A percentile compares a stretch with the other conserved stretches of the same genome.
phyloP scores from a whole-genome alignment of 192 early-diverging fungal species.

The Chytriomyces confervae region DNA sequence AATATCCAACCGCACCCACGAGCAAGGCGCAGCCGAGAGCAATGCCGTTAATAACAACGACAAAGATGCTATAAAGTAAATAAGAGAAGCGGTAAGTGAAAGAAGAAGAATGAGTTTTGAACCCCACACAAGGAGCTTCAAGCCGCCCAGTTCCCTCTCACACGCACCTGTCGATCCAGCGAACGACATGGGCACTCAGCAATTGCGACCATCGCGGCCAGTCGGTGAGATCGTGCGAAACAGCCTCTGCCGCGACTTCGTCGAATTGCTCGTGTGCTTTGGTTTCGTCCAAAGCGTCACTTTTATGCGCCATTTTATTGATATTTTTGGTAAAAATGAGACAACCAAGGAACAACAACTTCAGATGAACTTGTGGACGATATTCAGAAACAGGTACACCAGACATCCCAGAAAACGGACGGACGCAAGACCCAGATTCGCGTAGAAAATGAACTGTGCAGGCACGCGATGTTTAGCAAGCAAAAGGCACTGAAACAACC shows the following conservation, averaged over 20 bases:
- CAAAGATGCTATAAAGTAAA: slow-evolving; percentile 1
- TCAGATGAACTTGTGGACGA: slow-evolving; percentile 44
- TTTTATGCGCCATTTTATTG: neutral
- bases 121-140: neutral
- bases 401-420: slow-evolving; percentile 79
- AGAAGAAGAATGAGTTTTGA: neutral
- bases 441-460: slow-evolving; percentile 79
- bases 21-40: neutral
- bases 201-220: slow-evolving; percentile 5
- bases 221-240: neutral
- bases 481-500: neutral
- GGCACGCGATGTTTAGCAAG: neutral
- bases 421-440: slow-evolving; percentile 72
- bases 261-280: neutral
- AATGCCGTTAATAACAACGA: slow-evolving; percentile 7
- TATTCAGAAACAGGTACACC: slow-evolving; percentile 71
- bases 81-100: neutral
- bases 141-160: neutral
- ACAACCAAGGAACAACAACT: neutral
- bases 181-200: neutral
- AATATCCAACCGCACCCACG: neutral
- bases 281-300: neutral
- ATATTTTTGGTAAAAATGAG: neutral
- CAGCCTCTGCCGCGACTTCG: neutral
- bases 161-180: slow-evolving; percentile 23